Evolutionary conservation across 257 asterid species (phyloP).

Genomic region (Solanum tarijense): DNA sequence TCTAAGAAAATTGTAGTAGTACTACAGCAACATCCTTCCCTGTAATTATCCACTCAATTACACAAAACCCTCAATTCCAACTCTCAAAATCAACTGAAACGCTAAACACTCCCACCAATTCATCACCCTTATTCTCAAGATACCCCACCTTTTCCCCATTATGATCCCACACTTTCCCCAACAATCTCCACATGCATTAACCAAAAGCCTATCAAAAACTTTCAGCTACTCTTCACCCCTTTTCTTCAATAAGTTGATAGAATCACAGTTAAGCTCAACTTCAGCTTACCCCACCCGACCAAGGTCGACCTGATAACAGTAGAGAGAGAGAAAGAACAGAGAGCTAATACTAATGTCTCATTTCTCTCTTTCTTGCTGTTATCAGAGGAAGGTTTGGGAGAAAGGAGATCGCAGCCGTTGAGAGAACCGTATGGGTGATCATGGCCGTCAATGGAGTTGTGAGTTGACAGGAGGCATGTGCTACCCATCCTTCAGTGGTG

Average conservation of each 20-base stretch:
- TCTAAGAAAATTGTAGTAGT: not conserved
- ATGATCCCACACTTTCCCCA: not conserved
- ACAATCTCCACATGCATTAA: not conserved
- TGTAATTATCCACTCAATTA: slow-evolving; percentile 1
- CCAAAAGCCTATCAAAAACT: not conserved
- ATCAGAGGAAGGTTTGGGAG: slow-evolving; percentile 8
- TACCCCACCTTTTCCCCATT: slow-evolving; percentile 10
- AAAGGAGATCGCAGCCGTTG: slow-evolving; percentile 33
- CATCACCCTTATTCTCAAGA: not conserved
- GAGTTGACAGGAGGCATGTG: slow-evolving; percentile 96
- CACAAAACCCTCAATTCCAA: slow-evolving; percentile 2
- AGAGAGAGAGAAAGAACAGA: slow-evolving; percentile 20
- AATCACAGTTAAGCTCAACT: no score
- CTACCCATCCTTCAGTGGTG: slow-evolving; percentile 85
- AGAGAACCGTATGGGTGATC: slow-evolving; percentile 45
- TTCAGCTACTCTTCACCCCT: slow-evolving; percentile 7
- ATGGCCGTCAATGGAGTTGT: slow-evolving; percentile 28
- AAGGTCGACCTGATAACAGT: slow-evolving; percentile 77
- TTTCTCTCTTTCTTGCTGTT: not conserved
- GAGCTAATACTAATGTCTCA: slow-evolving; percentile 3
- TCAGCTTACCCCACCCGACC: slow-evolving; percentile 32
- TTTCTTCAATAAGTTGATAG: not conserved
- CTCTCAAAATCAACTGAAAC: slow-evolving; percentile 17
- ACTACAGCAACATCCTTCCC: not conserved
- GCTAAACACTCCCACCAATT: not conserved